phyloP scores from a whole-genome alignment of 192 early-diverging fungal species.

The Entomortierella beljakovae region DNA sequence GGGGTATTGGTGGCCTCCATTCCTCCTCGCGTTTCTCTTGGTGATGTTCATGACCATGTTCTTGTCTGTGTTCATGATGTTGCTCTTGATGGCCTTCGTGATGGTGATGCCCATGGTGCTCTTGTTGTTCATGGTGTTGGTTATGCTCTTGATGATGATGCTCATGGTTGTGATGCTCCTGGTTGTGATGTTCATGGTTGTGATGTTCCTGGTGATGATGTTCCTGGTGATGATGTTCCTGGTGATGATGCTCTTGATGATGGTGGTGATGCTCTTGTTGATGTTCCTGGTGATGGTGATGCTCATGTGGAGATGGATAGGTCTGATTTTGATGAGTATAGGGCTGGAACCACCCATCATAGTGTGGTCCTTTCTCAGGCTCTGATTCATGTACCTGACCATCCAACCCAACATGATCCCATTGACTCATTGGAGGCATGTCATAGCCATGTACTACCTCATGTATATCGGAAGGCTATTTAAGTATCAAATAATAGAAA shows the following conservation, averaged over 20 bases:
- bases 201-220: conserved; percentile 29
- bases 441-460: conserved; percentile 47
- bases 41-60: conserved; percentile 19
- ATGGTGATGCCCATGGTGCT: conserved; percentile 1
- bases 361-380: conserved; percentile 57
- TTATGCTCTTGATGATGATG: conserved; percentile 19
- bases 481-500: too few relatives aligned
- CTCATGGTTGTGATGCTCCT: conserved; percentile 11
- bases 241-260: conserved; percentile 17
- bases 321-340: conserved; percentile 53
- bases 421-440: conserved; percentile 55
- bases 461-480: conserved; percentile 42
- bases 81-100: conserved; percentile 6
- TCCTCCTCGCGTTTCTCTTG: conserved; percentile 8
- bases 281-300: not conserved
- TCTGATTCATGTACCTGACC: conserved; percentile 62
- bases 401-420: conserved; percentile 68
- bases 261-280: conserved; percentile 35
- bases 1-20: conserved; percentile 31
- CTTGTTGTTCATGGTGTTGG: conserved; percentile 8
- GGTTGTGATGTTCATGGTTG: conserved; percentile 12
- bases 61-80: not conserved
- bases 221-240: conserved; percentile 6
- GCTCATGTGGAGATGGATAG: conserved; percentile 1
- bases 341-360: conserved; percentile 61